Percentiles rank a stretch among this genome's conserved stretches.
These are phyloP conservation scores for Platismatia glauca DNA, from an alignment of 495 filamentous ascomycete genomes.

Conservation along the genomic window DNA sequence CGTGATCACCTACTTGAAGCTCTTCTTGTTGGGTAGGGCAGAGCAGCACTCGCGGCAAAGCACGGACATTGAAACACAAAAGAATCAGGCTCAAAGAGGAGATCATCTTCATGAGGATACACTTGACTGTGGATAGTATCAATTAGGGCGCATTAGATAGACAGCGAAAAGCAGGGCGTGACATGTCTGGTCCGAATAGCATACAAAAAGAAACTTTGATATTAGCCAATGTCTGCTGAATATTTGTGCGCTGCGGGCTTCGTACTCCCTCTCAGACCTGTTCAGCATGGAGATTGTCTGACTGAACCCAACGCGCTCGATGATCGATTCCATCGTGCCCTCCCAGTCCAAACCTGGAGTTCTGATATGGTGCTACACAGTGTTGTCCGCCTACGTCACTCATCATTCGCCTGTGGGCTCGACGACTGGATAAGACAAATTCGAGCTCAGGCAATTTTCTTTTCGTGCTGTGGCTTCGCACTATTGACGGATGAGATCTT, in stretches of 20 bases:
- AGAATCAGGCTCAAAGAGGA: background rate
- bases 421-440: background rate
- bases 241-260: background rate
- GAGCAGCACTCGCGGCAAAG: background rate
- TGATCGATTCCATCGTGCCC: background rate
- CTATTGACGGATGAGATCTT: background rate
- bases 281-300: background rate
- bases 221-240: background rate
- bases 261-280: background rate
- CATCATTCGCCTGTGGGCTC: background rate
- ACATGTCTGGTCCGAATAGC: background rate
- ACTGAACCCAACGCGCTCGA: no score
- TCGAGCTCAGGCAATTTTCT: no score
- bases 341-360: background rate
- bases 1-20: background rate
- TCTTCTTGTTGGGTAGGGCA: background rate
- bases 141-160: background rate
- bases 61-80: background rate
- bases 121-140: background rate
- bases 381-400: no score
- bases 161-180: background rate
- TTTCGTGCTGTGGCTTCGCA: no score
- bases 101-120: background rate
- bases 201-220: background rate
- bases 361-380: background rate